Percentiles rank a stretch among this genome's conserved stretches.
phyloP scores from a whole-genome alignment of 2,329 filamentous ascomycete species.

The Akanthomyces lecanii region DNA sequence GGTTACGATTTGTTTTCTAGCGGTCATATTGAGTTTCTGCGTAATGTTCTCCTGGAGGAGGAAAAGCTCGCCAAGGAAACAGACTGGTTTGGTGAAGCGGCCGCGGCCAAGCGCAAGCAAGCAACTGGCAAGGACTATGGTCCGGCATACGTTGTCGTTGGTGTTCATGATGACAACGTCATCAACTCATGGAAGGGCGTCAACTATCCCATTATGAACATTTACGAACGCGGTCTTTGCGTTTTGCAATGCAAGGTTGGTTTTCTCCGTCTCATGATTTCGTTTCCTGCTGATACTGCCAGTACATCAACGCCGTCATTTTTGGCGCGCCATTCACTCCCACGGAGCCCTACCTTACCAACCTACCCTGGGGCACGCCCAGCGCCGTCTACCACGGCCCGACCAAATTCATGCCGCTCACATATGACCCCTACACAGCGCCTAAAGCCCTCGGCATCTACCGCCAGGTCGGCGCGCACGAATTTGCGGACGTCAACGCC shows the following conservation, averaged over 20 bases:
- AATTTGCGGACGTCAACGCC: slow-evolving; percentile 84
- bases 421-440: slow-evolving; percentile 75
- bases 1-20: slow-evolving; percentile 96
- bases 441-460: slow-evolving; percentile 83
- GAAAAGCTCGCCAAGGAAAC: slow-evolving; percentile 60
- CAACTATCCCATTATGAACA: slow-evolving; percentile 99
- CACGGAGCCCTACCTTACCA: slow-evolving; percentile 69
- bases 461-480: slow-evolving; percentile 69
- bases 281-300: slow-evolving; percentile 21
- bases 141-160: slow-evolving; percentile 84
- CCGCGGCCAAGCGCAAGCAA: slow-evolving; percentile 57
- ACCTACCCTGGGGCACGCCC: slow-evolving; percentile 69
- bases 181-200: slow-evolving; percentile 96
- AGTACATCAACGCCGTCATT: slow-evolving; percentile 84
- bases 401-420: slow-evolving; percentile 80
- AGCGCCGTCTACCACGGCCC: slow-evolving; percentile 92
- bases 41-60: slow-evolving; percentile 69
- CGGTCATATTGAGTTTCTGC: slow-evolving; percentile 92
- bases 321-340: slow-evolving; percentile 89
- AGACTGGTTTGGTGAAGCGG: slow-evolving; percentile 71
- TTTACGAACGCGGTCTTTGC: slow-evolving; percentile 91
- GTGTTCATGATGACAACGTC: slow-evolving; percentile 89
- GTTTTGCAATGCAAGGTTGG: slow-evolving; percentile 88
- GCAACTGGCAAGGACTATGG: slow-evolving; percentile 67
- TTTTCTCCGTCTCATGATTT: slow-evolving; percentile 12